Evolutionary conservation across 2,329 filamentous ascomycete genomes (phyloP).

Genomic region (Dothidotthia symphoricarpi): DNA sequence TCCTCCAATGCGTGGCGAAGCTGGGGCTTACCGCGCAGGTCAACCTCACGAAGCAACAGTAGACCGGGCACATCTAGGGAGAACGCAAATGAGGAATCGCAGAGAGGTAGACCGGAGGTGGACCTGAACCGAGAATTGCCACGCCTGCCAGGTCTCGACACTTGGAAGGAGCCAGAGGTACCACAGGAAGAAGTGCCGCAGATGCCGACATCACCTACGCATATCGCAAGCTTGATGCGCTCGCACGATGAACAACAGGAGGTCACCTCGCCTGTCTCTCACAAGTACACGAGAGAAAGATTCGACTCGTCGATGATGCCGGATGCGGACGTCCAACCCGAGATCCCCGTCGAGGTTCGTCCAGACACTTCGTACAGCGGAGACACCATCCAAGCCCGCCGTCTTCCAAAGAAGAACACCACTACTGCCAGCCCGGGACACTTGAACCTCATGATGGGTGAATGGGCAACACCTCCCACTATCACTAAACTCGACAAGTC

Average conservation of each 20-base stretch:
- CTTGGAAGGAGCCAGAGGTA: constrained; percentile 31
- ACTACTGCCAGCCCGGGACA: constrained; percentile 8
- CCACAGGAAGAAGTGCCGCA: constrained; percentile 14
- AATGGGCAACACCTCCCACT: constrained; percentile 19
- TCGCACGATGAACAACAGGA: constrained; percentile 29
- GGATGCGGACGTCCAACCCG: constrained; percentile 19
- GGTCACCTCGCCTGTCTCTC: constrained; percentile 27
- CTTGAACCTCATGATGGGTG: constrained; percentile 23
- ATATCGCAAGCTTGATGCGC: constrained; percentile 41
- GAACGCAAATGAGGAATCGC: constrained; percentile 19
- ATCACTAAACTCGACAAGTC: constrained; percentile 20
- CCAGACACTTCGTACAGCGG: constrained; percentile 19
- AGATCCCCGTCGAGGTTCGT: constrained; percentile 7
- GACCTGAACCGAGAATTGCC: constrained; percentile 51
- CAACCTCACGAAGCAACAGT: constrained; percentile 35
- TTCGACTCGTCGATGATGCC: constrained; percentile 31
- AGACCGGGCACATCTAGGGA: constrained; percentile 33
- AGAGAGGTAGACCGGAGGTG: constrained; percentile 33
- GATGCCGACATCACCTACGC: constrained; percentile 23
- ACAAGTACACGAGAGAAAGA: constrained; percentile 30
- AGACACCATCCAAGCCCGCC: constrained; percentile 9
- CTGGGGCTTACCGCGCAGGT: constrained; percentile 39
- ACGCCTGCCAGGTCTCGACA: constrained; percentile 48
- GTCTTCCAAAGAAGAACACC: constrained; percentile 10
- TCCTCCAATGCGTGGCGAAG: constrained; percentile 40